A percentile compares a stretch with the other conserved stretches of the same genome.
Conservation (phyloP, 352 stramenopile species). For the Globisporangium spinosum region DNA sequence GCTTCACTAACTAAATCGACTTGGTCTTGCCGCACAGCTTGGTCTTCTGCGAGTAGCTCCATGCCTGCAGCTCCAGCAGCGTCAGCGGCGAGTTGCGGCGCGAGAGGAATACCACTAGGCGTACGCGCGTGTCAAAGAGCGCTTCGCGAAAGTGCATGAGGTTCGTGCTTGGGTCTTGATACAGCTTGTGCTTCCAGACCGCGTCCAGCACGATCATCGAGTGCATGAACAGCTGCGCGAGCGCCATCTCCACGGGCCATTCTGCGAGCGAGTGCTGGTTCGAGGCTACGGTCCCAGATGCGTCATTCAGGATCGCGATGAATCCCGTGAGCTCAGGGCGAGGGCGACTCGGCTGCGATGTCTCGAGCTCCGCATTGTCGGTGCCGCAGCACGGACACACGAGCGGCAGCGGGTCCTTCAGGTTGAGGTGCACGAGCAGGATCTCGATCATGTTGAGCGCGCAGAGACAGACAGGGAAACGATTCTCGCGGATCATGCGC, state of each 20-base stretch:
- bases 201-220: constrained; percentile 55
- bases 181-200: constrained; percentile 53
- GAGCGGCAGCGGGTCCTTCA: constrained; percentile 57
- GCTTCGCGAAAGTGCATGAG: constrained; percentile 64
- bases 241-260: constrained; percentile 46
- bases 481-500: constrained; percentile 66
- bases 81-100: constrained; percentile 39
- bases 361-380: constrained; percentile 59
- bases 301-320: constrained; percentile 38
- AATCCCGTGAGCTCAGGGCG: constrained; percentile 60
- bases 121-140: constrained; percentile 45
- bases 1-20: constrained; percentile 10
- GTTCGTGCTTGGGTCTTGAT: constrained; percentile 42
- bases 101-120: constrained; percentile 48
- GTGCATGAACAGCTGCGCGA: constrained; percentile 60
- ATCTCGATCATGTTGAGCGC: constrained; percentile 67
- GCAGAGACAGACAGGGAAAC: constrained; percentile 62
- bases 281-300: constrained; percentile 33
- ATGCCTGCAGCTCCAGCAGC: constrained; percentile 45
- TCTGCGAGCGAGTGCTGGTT: constrained; percentile 35
- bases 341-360: constrained; percentile 40
- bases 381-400: constrained; percentile 70
- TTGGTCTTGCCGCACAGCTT: constrained; percentile 15
- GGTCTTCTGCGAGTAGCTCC: constrained; percentile 34
- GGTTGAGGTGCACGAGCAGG: constrained; percentile 62